These are phyloP conservation scores for Trametes versicolor DNA, from an alignment of 1,284 basidiomycete genomes.

Conservation along the genomic window DNA sequence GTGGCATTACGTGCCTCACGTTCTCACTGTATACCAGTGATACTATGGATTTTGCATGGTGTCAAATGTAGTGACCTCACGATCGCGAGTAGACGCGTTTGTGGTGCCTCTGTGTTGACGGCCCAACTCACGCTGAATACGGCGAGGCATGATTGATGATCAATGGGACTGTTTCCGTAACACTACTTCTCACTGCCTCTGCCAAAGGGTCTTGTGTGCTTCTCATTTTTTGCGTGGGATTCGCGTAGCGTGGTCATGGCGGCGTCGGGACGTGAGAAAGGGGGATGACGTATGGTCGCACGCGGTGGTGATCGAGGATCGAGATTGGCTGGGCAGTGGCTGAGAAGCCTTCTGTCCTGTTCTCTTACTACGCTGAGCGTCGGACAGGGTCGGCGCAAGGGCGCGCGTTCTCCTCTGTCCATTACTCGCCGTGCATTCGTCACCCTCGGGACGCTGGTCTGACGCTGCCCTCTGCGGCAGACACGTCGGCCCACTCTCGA, in stretches of 20 bases:
- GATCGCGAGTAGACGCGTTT: neutral
- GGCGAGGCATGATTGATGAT: too few species aligned
- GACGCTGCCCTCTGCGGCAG: neutral
- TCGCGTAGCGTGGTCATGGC: too few species aligned
- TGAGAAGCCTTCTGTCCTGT: too few species aligned
- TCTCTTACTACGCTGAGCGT: neutral
- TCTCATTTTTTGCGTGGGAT: too few species aligned
- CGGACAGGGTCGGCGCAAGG: neutral
- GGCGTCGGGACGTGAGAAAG: neutral
- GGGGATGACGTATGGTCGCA: neutral
- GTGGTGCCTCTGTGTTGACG: neutral
- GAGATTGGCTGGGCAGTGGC: neutral
- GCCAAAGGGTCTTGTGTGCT: too few species aligned
- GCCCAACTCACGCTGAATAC: too few species aligned
- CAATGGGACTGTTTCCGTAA: too few species aligned
- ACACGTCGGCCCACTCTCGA: neutral
- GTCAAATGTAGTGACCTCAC: neutral
- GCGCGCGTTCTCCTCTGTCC: neutral
- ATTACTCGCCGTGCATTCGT: neutral
- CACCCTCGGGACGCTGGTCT: neutral
- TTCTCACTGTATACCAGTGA: too few species aligned
- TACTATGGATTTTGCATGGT: neutral
- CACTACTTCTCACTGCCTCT: too few species aligned
- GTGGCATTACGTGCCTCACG: neutral
- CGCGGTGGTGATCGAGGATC: neutral